Evolutionary conservation across 192 early-diverging fungal genomes (phyloP), one percentile per base, ranked within the genome.

Genomic region (Podila minutissima): DNA sequence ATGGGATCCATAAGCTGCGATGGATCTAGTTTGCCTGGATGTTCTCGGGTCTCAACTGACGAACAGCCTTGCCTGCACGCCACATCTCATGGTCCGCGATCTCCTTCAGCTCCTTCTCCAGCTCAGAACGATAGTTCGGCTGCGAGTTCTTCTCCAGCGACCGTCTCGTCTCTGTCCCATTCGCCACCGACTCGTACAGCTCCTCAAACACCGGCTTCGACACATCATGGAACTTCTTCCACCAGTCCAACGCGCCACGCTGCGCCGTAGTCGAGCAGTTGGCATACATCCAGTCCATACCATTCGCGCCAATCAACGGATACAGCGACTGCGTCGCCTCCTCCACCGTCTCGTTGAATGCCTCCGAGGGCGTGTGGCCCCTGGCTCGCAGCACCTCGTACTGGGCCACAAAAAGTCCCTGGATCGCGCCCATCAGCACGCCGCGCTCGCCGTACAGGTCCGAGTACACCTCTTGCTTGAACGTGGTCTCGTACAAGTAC

Each of bases 291-390:
- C 79, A 77, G 86, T 96, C 94, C 96, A 97, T 97, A 69, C 97
- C 97, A 75, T 96, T 94, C 84, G 94, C 94, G 75, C 95, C 95
- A 74, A 99, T 94, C 77, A 99, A 88, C 24, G 97, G 97, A 86
- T 96, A 97, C 66, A 99, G 89, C 53, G 97, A 99, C 86, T 99
- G 96, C 12, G 97, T 99, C 53, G 96, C 97, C 84, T 99, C 97
- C 88, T 99, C 97, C 69, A 99, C 97, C 67, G 97, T 99, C 88
- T 99, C 97, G 90, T 99, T 99, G 91, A 97, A 99, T 8, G 97
- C 97, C 85, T 99, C 97, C 24, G 97, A 99, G 61, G 97, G 97
- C 35, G 92, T 90, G 92, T 99, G 96, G 69, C 97, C 97, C 72
- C 93, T 91, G 38, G 94, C 91, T 72, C 96, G 91, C 69, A 99